Conservation (phyloP, 1,284 basidiomycete genomes). For the Trametes sp. region DNA sequence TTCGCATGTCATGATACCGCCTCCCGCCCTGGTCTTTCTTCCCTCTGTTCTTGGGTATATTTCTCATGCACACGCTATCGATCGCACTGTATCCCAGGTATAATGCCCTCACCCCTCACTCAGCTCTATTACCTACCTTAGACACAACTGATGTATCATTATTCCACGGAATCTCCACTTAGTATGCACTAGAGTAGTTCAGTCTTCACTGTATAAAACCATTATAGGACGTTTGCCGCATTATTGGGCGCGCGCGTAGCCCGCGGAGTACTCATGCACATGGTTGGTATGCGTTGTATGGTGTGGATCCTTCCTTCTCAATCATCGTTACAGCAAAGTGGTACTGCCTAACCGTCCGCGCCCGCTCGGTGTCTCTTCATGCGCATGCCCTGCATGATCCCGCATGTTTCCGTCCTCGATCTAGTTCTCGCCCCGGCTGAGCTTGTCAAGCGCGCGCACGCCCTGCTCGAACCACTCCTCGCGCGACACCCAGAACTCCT, state of each 20-base stretch:
- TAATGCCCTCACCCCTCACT: conserved; percentile 30
- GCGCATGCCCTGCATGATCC: conserved; percentile 22
- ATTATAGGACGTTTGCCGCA: not conserved
- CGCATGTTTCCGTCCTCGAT: not conserved
- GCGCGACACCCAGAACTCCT: conserved; percentile 95
- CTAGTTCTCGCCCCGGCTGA: conserved; percentile 70
- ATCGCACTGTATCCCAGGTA: conserved; percentile 20
- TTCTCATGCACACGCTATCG: conserved; percentile 26
- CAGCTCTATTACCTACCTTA: conserved; percentile 14
- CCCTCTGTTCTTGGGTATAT: not conserved
- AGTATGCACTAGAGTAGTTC: conserved; percentile 24
- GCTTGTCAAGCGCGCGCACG: conserved; percentile 81
- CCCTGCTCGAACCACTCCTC: conserved; percentile 97
- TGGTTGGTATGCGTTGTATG: not conserved
- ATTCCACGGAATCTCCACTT: conserved; percentile 19
- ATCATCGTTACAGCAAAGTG: conserved; percentile 19
- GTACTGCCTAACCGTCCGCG: conserved; percentile 19
- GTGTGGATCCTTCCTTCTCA: conserved; percentile 14
- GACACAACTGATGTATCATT: conserved; percentile 26
- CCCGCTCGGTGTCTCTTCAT: not conserved
- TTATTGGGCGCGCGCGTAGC: not conserved
- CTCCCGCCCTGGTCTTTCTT: not conserved
- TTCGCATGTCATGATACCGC: conserved; percentile 57
- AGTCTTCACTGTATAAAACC: conserved; percentile 17
- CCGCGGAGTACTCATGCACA: not conserved